Evolutionary conservation across 306 rosid genomes (phyloP), one percentile per base, ranked within the genome.

Genomic region (Ormosia emarginata): DNA sequence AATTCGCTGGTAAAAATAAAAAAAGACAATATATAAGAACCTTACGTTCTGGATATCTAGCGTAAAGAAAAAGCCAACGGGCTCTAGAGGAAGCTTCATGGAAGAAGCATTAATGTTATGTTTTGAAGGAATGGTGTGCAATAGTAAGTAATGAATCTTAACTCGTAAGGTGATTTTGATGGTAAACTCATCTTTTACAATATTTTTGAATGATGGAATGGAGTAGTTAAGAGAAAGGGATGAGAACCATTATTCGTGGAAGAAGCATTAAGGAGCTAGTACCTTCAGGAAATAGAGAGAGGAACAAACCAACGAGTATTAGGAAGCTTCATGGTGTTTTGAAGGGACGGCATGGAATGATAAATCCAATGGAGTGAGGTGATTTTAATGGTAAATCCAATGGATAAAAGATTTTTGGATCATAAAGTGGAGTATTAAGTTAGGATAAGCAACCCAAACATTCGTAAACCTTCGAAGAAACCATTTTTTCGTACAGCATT

Each of bases 71-170:
- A 67, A 59, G 52, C 59, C 40, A 59, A 78, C 58, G 71, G 32
- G 61, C 30, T 46, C 39, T 18, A 12, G 49, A 73, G 82, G 89
- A 86, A 86, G 59, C 49, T 86, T 79, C 89, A 79, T 17, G 43
- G 52, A 65, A 76, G 59, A 81, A 81, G 14, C 78, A 52, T 40
- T 56, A 14, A 61, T 18, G 36, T 24, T 74, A 17, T 15, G 71
- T 73, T 80, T 63, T 8, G 39, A 34, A 46, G 64, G 10, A 52
- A 33, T 71, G 1, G 3, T 52, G 47, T 50, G 36, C 2, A 34
- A 62, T 6, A 15, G 46, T 6, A 41, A 41, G 10, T 2, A 41
- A 41, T 37, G 6, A 37, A 37, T 37, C 6, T 6, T 37, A 41
- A 41, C 1, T 37, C 6, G 41, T 37, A 41, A 41, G 10, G 46